Evolutionary conservation across 768 basidiomycete genomes (phyloP), one percentile per base, ranked within the genome.

Genomic region (Lactifluus rugatus): DNA sequence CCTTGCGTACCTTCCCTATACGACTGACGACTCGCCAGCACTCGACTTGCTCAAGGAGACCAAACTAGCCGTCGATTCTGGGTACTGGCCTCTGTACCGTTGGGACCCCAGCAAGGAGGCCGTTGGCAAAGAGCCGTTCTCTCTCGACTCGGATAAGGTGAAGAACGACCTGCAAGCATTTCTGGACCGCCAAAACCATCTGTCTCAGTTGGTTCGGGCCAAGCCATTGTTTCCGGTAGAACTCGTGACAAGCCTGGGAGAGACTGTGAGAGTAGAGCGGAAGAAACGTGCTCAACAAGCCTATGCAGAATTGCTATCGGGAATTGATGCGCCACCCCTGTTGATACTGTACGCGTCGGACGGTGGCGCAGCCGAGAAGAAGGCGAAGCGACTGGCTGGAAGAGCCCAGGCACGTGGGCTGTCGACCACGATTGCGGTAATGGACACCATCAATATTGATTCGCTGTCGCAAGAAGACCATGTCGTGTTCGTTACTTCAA

Each of bases 11-110:
- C 82, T 98, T 16, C 96, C 96, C 1, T 94, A 95, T 73, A 78
- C 80, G 49, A 74, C 75, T 4, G 94, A 96, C 67, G 76, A 83
- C 56, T 74, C 84, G 0, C 77, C 85, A 0, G 91, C 94, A 2
- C 81, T 99, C 36, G 84, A 94, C 34, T 75, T 98, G n/a, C 77
- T 99, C 57, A 94, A 96, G 75, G 93, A 95, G 75, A 99, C 94
- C 25, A 99, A 98, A 70, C 80, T 93, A 50, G 95, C 95, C 5
- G 89, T 98, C 41, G 94, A 97, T 65, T 81, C 89, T 10, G 95
- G 95, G 2, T 95, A 94, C 73, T 98, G 96, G 96, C 95, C 95
- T 0, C 76, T 98, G 52, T 99, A 98, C 77, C 82, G 96, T 56
- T 99, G 95, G 94, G 86, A 99, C 71, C 96, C 96, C 0, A 78